phyloP scores from a whole-genome alignment of 2,329 filamentous ascomycete genomes.

The Alternaria arborescens region DNA sequence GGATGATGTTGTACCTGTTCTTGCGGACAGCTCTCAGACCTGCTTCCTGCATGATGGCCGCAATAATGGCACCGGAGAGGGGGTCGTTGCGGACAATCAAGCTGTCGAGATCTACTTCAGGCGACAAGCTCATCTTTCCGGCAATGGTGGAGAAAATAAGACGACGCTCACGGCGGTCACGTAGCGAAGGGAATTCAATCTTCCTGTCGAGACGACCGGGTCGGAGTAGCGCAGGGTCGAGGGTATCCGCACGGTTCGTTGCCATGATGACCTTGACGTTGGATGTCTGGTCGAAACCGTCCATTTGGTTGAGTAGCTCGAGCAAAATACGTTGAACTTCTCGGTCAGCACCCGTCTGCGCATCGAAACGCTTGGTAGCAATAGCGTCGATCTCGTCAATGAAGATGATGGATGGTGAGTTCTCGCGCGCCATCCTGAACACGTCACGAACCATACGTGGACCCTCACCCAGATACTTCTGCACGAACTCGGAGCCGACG shows the following conservation, averaged over 20 bases:
- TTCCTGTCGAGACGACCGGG: constrained; percentile 96
- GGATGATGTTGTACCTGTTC: constrained; percentile 99
- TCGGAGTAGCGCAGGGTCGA: constrained; percentile 92
- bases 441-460: constrained; percentile 99
- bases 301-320: constrained; percentile 99
- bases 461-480: constrained; percentile 97
- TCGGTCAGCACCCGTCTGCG: constrained; percentile 95
- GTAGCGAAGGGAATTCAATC: constrained; percentile 96
- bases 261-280: constrained; percentile 99
- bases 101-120: constrained; percentile 95
- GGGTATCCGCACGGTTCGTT: constrained; percentile 95
- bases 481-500: constrained; percentile 97
- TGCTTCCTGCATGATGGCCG: constrained; percentile 99
- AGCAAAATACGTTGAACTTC: constrained; percentile 98
- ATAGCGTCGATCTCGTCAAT: constrained; percentile 99
- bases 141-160: constrained; percentile 99
- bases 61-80: constrained; percentile 92
- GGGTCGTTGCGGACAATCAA: constrained; percentile 97
- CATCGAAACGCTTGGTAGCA: constrained; percentile 98
- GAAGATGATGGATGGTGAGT: constrained; percentile 98
- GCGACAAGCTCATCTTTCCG: constrained; percentile 93
- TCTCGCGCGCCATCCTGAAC: constrained; percentile 98
- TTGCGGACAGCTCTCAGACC: constrained; percentile 92
- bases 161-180: constrained; percentile 91
- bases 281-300: constrained; percentile 97